These are phyloP conservation scores for Cordyceps farinosa DNA, from an alignment of 2,329 filamentous ascomycete species.

Conservation along the genomic window DNA sequence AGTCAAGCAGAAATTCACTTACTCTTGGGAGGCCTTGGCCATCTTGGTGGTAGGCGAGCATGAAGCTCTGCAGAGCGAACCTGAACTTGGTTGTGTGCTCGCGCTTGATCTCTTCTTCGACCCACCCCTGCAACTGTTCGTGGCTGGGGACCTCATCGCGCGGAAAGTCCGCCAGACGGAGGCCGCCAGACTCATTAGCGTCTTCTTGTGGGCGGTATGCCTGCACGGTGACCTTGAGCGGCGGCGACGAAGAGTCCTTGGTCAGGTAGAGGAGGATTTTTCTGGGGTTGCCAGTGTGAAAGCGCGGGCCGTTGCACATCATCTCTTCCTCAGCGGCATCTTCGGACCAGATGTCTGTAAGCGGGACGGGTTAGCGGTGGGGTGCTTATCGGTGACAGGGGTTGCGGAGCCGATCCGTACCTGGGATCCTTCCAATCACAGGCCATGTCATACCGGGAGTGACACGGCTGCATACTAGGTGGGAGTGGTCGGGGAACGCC, in stretches of 20 bases:
- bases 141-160: slow-evolving; percentile 37
- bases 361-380: slow-evolving; percentile 10
- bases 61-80: slow-evolving; percentile 35
- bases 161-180: slow-evolving; percentile 36
- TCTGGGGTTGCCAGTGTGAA: slow-evolving; percentile 35
- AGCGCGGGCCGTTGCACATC: slow-evolving; percentile 33
- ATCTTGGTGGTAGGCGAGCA: slow-evolving; percentile 35
- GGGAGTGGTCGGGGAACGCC: slow-evolving; percentile 38
- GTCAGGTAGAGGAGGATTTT: slow-evolving; percentile 37
- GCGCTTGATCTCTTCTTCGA: slow-evolving; percentile 35
- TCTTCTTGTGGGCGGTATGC: slow-evolving; percentile 34
- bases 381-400: slow-evolving; percentile 8
- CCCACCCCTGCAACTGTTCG: slow-evolving; percentile 35
- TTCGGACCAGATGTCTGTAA: slow-evolving; percentile 37
- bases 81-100: slow-evolving; percentile 33
- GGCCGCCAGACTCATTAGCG: slow-evolving; percentile 28
- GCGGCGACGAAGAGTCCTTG: slow-evolving; percentile 35
- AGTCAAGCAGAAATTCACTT: slow-evolving; percentile 23
- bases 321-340: slow-evolving; percentile 33
- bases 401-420: slow-evolving; percentile 28
- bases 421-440: slow-evolving; percentile 36
- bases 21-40: slow-evolving; percentile 39
- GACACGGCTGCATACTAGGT: slow-evolving; percentile 38
- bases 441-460: slow-evolving; percentile 37
- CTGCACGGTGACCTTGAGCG: slow-evolving; percentile 38